These are phyloP conservation scores for Aspergillus pseudonomiae DNA, from an alignment of 2,329 filamentous ascomycete species.

Conservation along the genomic window DNA sequence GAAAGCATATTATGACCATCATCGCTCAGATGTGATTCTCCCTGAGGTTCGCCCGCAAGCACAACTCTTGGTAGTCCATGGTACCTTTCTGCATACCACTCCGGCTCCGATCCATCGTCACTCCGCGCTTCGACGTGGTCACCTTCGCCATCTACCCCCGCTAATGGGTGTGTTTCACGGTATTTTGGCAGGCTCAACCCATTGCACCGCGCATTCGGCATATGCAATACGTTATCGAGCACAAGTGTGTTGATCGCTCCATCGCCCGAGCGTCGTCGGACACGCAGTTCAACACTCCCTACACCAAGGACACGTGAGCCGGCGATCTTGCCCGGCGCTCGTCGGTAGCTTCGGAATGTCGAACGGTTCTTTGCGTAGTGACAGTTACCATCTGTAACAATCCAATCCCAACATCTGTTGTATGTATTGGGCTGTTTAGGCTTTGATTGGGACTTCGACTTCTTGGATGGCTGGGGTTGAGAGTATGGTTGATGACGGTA, in stretches of 20 bases:
- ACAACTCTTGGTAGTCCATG: constrained; percentile 18
- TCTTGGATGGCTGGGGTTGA: background rate
- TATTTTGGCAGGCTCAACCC: constrained; percentile 21
- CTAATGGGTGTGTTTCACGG: constrained; percentile 8
- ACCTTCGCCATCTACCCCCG: constrained; percentile 7
- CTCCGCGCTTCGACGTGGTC: constrained; percentile 14
- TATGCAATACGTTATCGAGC: constrained; percentile 23
- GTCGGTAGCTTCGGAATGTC: constrained; percentile 23
- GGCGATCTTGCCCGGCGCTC: constrained; percentile 21
- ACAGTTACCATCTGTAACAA: constrained; percentile 20
- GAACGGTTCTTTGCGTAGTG: constrained; percentile 29
- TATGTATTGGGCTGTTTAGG: background rate
- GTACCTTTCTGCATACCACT: constrained; percentile 21
- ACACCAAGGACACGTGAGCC: constrained; percentile 22
- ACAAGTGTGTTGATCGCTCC: constrained; percentile 16
- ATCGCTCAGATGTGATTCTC: constrained; percentile 12
- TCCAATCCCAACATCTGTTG: constrained; percentile 25
- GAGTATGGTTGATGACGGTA: background rate
- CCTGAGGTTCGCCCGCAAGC: constrained; percentile 20
- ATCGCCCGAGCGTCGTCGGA: constrained; percentile 18
- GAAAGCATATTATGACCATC: constrained; percentile 12
- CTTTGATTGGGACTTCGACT: background rate
- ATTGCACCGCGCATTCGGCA: constrained; percentile 25
- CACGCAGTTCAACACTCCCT: constrained; percentile 21
- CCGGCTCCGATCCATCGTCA: constrained; percentile 14